Evolutionary conservation across 2,329 filamentous ascomycete genomes (phyloP).

Genomic region (Delphinella strobiligena): DNA sequence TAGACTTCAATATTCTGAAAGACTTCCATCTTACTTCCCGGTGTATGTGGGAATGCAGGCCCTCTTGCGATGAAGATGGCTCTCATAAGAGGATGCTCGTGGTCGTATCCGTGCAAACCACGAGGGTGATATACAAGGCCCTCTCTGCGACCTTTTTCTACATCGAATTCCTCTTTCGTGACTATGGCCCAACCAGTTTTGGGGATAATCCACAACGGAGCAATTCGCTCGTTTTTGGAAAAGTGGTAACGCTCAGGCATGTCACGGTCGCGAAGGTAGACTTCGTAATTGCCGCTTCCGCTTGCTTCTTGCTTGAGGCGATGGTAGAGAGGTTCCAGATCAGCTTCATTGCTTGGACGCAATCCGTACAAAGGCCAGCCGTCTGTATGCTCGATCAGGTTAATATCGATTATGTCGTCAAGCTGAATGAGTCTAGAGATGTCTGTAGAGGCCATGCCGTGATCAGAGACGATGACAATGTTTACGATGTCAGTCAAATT

Average conservation of each 20-base stretch:
- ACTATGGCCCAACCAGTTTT: slow-evolving; percentile 90
- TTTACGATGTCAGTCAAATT: slow-evolving; percentile 89
- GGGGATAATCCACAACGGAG: slow-evolving; percentile 87
- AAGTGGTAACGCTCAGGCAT: slow-evolving; percentile 96
- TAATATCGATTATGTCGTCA: slow-evolving; percentile 73
- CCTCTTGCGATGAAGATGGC: slow-evolving; percentile 89
- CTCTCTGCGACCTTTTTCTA: slow-evolving; percentile 52
- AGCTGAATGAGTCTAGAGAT: slow-evolving; percentile 70
- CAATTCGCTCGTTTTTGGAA: slow-evolving; percentile 74
- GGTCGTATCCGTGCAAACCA: slow-evolving; percentile 89
- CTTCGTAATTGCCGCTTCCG: slow-evolving; percentile 61
- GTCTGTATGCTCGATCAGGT: slow-evolving; percentile 70
- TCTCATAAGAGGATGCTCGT: slow-evolving; percentile 88
- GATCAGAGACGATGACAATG: slow-evolving; percentile 89
- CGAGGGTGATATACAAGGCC: slow-evolving; percentile 62
- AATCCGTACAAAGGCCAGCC: slow-evolving; percentile 92
- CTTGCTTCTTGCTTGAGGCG: slow-evolving; percentile 43
- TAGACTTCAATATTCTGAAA: slow-evolving; percentile 97
- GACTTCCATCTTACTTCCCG: slow-evolving; percentile 64
- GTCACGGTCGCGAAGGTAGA: slow-evolving; percentile 73
- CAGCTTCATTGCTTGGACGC: slow-evolving; percentile 57
- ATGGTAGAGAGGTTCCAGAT: slow-evolving; percentile 57
- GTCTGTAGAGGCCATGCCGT: slow-evolving; percentile 95
- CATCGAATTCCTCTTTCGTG: slow-evolving; percentile 63
- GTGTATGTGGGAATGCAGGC: slow-evolving; percentile 77